Conservation (phyloP, 31 red algal genomes). For the Asparagopsis taxiformis region DNA sequence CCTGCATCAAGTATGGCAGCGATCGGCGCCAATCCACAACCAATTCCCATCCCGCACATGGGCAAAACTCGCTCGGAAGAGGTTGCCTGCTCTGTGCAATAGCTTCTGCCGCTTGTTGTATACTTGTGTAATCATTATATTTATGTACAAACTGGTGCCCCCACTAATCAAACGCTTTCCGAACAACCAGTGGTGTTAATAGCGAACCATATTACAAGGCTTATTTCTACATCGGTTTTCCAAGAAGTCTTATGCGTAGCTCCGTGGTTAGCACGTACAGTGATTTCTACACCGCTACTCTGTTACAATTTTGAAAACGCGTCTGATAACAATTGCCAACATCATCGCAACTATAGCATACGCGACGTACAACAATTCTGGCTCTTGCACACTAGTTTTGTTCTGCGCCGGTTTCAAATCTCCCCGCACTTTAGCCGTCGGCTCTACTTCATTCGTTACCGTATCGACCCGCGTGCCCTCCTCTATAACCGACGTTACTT, state of each 20-base stretch:
- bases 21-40: background rate
- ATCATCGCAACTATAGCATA: slow-evolving; percentile 66
- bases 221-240: background rate
- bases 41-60: background rate
- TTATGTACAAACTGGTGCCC: background rate
- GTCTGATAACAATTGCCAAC: slow-evolving; percentile 58
- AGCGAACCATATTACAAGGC: background rate
- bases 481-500: background rate
- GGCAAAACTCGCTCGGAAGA: background rate
- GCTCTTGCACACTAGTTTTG: slow-evolving; percentile 24
- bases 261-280: background rate
- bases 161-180: background rate
- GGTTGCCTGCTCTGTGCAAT: background rate
- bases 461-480: background rate
- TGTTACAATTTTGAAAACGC: slow-evolving; percentile 40
- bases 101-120: background rate
- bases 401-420: background rate
- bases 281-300: background rate
- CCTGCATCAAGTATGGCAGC: slow-evolving; percentile 3
- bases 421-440: background rate
- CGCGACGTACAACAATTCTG: slow-evolving; percentile 59
- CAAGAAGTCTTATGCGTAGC: background rate
- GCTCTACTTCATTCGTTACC: background rate
- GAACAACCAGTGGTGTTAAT: background rate
- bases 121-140: slow-evolving; percentile 1